phyloP scores from a whole-genome alignment of 345 rosid genomes.

The Eucalyptus regnans region DNA sequence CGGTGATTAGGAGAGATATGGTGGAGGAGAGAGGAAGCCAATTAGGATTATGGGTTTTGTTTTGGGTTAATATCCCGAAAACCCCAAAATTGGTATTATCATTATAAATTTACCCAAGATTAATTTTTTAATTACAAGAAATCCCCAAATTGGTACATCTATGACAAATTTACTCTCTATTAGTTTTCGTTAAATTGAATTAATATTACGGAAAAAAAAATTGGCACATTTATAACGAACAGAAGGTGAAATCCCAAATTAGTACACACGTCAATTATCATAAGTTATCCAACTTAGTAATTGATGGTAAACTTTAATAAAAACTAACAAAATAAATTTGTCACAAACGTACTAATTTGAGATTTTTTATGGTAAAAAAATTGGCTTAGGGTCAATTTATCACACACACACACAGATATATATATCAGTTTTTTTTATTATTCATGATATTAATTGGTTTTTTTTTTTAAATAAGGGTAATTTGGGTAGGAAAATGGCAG shows the following conservation, averaged over 20 bases:
- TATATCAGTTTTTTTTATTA: too few relatives aligned
- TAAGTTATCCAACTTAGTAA: rapidly evolving
- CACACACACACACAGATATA: too few relatives aligned
- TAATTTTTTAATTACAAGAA: too few relatives aligned
- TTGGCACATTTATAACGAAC: too few relatives aligned
- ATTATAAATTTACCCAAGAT: rapidly evolving
- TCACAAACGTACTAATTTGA: rapidly evolving
- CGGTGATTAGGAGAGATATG: neutral
- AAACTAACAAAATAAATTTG: too few relatives aligned
- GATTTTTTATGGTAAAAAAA: too few relatives aligned
- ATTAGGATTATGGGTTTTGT: neutral
- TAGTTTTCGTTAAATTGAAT: rapidly evolving
- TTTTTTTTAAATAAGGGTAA: neutral
- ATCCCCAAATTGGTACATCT: rapidly evolving
- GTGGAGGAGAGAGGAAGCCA: neutral
- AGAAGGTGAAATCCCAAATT: rapidly evolving
- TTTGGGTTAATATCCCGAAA: neutral
- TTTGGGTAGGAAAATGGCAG: neutral
- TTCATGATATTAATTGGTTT: too few relatives aligned
- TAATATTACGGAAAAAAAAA: too few relatives aligned
- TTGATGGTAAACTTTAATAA: rapidly evolving
- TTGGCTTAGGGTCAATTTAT: too few relatives aligned
- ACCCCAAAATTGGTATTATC: too few relatives aligned
- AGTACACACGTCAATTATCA: too few relatives aligned
- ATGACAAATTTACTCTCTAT: too few relatives aligned